Evolutionary conservation across 108 stramenopile species (phyloP), one percentile per base, ranked within the genome.

Genomic region (Conticribra guillardii): DNA sequence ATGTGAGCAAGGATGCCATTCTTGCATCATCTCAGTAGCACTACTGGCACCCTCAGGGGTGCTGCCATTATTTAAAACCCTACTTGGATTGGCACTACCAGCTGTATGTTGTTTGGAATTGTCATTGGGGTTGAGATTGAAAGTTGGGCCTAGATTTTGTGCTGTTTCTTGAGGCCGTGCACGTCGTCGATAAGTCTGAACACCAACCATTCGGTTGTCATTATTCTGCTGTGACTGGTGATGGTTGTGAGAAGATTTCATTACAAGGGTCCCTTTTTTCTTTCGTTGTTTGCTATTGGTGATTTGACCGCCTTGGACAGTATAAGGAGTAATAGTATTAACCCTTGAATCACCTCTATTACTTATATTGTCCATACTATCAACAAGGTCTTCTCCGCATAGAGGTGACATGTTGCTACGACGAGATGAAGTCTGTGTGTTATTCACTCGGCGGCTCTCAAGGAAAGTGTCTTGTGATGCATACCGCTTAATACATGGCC

Each of bases 221-320:
- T 11, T 9, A 5, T 41, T 9, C 5, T 9, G 37, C 37, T 41
- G 8, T 41, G 37, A 41, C 37, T 5, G 11, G 37, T 11, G 5
- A 41, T 41, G 37, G n/a, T 51, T 19, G 31, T 64, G 64, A 3
- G 64, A 52, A 11, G 64, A 64, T 26, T 64, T 64, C 64, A 64
- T 64, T 4, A 64, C 64, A 19, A 64, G 64, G 1, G 64, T 64
- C n/a, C 64, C 64, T 32, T 29, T 44, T 18, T 64, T 47, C 32
- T 64, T 64, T 2, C 64, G 64, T 18, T 64, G 64, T 33, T 64
- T 64, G 32, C 49, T 64, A 18, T 22, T 64, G 23, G 3, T 62
- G 26, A 28, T 62, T 19, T 59, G 58, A 4, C n/a, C n/a, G n/a
- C n/a, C n/a, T n/a, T n/a, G n/a, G n/a, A n/a, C n/a, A n/a, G n/a